Evolutionary conservation across 495 filamentous ascomycete species (phyloP), one percentile per base, ranked within the genome.

Genomic region (Tuber borchii): DNA sequence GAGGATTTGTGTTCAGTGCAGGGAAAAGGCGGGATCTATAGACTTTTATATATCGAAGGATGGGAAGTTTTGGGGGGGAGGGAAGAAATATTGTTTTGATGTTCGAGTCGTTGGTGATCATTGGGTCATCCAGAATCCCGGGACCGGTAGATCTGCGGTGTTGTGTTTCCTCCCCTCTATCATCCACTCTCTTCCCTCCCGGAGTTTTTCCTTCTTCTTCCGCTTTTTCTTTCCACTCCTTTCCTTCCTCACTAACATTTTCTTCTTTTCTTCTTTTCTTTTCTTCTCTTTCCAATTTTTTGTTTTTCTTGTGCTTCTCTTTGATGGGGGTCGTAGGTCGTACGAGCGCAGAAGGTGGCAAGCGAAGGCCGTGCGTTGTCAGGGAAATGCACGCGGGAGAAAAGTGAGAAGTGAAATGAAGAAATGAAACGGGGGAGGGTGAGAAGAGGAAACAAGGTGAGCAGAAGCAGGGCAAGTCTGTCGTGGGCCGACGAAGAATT

Each of bases 351-450:
- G 73, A 75, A 45, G 73, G 72, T 72, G 76, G 56, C 56, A 65
- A 65, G 56, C 56, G 26, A 75, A 71, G 69, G 70, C 73, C 72
- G 70, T 79, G 78, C 72, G 78, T 79, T 79, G 78, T 79, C 78
- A 79, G 70, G 76, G 69, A 74, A 74, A 75, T 73, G 56, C 61
- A 46, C 40, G 72, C 72, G 61, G 61, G 77, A 70, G 70, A 79
- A 79, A 79, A 79, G 78, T 79, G 78, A 79, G 77, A 79, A 79
- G 76, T 79, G 78, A 79, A 78, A 69, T 79, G 71, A 65, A 65
- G 56, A 65, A 65, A 65, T 65, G 56, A 31, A 65, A 65, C 56
- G 56, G n/a, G 56, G 31, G 51, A 61, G n/a, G 51, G n/a, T 71
- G 56, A 72, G 42, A 76, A 42, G 42, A 45, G 45, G 51, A 79